Evolutionary conservation across 164 flowering plant species (phyloP).

Genomic region (Echeveria elegans): DNA sequence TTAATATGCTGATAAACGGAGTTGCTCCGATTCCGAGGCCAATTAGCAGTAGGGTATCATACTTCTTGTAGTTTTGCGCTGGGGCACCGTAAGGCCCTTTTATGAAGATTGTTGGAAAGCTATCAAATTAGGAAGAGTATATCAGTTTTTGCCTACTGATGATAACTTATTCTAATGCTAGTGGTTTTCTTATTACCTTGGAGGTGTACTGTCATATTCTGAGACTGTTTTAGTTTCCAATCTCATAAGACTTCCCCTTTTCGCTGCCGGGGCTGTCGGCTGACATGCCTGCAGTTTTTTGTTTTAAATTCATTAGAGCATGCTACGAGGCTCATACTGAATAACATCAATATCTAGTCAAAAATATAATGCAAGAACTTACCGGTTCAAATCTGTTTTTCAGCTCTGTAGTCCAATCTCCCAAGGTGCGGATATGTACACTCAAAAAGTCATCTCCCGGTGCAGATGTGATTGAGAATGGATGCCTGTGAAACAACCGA

Average conservation of each 20-base stretch:
- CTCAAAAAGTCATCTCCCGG: constrained; percentile 85
- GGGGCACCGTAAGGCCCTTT: constrained; percentile 96
- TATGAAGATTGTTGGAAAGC: constrained; percentile 63
- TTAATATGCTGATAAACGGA: constrained; percentile 85
- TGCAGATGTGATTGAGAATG: constrained; percentile 95
- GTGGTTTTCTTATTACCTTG: constrained; percentile 24
- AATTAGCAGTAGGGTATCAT: constrained; percentile 69
- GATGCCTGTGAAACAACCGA: constrained; percentile 56
- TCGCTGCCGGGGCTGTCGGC: constrained; percentile 23
- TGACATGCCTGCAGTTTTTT: constrained; percentile 47
- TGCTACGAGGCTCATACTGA: neutral
- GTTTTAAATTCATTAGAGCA: neutral
- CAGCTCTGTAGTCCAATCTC: constrained; percentile 89
- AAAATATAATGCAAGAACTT: neutral
- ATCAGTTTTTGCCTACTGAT: neutral
- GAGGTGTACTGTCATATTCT: constrained; percentile 19
- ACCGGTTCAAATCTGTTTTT: constrained; percentile 54
- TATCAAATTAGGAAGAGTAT: constrained; percentile 15
- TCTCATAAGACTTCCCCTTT: constrained; percentile 42
- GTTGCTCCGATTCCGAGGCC: constrained; percentile 98
- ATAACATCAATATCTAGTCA: neutral
- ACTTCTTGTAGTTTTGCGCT: constrained; percentile 76
- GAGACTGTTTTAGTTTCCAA: constrained; percentile 46
- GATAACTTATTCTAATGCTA: neutral
- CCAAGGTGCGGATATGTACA: constrained; percentile 70